Evolutionary conservation across 2,329 filamentous ascomycete genomes (phyloP), one percentile per base, ranked within the genome.

Genomic region (Cytospora schulzeri): DNA sequence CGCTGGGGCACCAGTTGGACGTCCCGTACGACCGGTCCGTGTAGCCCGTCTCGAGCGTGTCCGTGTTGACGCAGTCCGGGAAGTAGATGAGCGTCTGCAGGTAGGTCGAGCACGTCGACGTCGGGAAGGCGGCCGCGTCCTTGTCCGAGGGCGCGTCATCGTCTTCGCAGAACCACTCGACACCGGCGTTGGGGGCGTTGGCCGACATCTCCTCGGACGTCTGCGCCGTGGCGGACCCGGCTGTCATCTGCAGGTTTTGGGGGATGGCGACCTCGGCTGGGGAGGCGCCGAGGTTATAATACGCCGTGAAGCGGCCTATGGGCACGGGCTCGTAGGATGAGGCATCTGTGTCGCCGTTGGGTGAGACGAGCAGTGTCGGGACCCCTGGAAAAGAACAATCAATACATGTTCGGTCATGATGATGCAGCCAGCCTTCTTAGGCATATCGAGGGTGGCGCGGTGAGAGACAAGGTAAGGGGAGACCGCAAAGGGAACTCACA

Each of bases 101-200:
- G 85, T 14, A 90, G 86, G 58, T 84, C 82, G 68, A 83, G 12
- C 88, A 90, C 0, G 88, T 89, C 60, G 87, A 87, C 66, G 90
- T 89, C 31, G 89, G 89, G 71, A 90, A 87, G 29, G 52, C 89
- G 71, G 91, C 91, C 24, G 88, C 89, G 71, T 91, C 91, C 11
- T 87, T 88, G 26, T 91, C 81, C 3, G 88, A 87, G 73, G 57
- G 64, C 35, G 61, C 64, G 45, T 57, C 38, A 63, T 69, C 68
- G 38, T 61, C 64, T 64, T 70, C 69, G 62, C 69, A 70, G 57
- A 70, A 67, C 69, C 69, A 73, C 29, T 66, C 52, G 63, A 69
- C 65, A 60, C 68, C 65, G 33, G 71, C 70, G 24, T 69, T 66
- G 19, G 67, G 61, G 58, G 70, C 65, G n/a, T 56, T 45, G 4